Conservation (phyloP, 176 grass and related monocot species). For the Carex parvula region DNA sequence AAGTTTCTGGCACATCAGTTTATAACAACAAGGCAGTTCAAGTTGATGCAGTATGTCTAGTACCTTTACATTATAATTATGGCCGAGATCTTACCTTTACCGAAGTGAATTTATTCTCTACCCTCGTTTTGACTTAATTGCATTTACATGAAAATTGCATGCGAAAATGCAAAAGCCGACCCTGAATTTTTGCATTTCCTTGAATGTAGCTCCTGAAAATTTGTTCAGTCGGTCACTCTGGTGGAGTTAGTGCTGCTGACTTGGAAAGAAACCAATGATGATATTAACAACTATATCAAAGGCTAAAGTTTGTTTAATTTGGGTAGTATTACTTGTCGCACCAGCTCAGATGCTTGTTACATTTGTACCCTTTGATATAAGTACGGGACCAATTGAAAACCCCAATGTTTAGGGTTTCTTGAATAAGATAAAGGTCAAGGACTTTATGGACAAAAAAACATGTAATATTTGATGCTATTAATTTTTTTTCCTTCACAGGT, state of each 20-base stretch:
- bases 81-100: neutral
- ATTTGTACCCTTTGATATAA: neutral
- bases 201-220: neutral
- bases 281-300: neutral
- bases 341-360: neutral
- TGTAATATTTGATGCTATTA: slow-evolving; percentile 7
- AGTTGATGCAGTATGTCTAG: slow-evolving; percentile 64
- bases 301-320: neutral
- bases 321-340: neutral
- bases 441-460: neutral
- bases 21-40: slow-evolving; percentile 86
- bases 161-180: neutral
- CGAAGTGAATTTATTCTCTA: neutral
- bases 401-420: neutral
- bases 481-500: slow-evolving; percentile 47
- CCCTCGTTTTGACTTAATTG: neutral
- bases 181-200: neutral
- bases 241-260: neutral
- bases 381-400: neutral
- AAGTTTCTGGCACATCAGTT: slow-evolving; percentile 58
- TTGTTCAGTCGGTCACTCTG: neutral
- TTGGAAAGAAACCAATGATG: neutral
- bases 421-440: neutral
- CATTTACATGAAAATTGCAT: neutral
- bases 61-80: neutral